These are phyloP conservation scores for Entomortierella chlamydospora DNA, from an alignment of 192 early-diverging fungal species.

Conservation along the genomic window DNA sequence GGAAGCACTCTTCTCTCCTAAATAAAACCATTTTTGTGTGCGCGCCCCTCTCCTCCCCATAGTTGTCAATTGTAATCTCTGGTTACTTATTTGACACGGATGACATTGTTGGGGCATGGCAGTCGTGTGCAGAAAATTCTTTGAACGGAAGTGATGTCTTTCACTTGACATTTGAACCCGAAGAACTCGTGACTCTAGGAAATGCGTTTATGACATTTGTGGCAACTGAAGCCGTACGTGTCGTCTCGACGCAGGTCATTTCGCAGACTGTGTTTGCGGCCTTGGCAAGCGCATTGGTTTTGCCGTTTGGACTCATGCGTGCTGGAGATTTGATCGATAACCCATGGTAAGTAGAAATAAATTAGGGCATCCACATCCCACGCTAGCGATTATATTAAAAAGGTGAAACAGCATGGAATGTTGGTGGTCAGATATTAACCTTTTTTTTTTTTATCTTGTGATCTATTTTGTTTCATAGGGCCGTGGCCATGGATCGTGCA, in stretches of 20 bases:
- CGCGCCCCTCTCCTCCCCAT: neutral
- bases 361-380: neutral
- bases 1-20: too few species aligned
- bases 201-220: constrained; percentile 63
- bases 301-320: constrained; percentile 64
- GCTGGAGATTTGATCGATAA: constrained; percentile 69
- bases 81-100: constrained; percentile 62
- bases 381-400: neutral
- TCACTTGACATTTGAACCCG: constrained; percentile 63
- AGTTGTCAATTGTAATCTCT: constrained; percentile 68
- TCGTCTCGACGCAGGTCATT: constrained; percentile 61
- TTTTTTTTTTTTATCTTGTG: neutral
- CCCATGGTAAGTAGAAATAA: constrained; percentile 62
- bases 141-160: constrained; percentile 56
- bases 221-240: constrained; percentile 59
- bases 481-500: constrained; percentile 63
- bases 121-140: constrained; percentile 41
- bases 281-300: constrained; percentile 61
- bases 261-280: constrained; percentile 63
- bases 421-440: too few species aligned
- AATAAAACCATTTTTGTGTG: neutral
- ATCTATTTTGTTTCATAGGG: constrained; percentile 16
- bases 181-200: constrained; percentile 57
- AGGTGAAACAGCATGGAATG: too few species aligned
- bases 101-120: constrained; percentile 58